Evolutionary conservation across 331 rosid species (phyloP).

Genomic region (Quercus tomentella): DNA sequence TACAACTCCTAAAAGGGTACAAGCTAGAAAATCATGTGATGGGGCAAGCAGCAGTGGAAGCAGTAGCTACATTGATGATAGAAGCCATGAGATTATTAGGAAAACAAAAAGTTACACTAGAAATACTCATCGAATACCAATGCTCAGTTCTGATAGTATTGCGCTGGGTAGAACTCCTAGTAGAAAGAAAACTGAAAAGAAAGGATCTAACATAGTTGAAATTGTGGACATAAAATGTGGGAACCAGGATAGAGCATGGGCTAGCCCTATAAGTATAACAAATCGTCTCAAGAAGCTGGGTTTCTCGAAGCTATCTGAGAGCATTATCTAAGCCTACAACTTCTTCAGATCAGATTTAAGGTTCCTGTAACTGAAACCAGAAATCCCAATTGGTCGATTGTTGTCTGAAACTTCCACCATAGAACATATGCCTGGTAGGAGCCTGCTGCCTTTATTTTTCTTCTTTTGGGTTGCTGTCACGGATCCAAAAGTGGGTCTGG

Average conservation of each 20-base stretch:
- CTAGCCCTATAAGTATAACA: slow-evolving; percentile 47
- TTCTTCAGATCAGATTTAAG: slow-evolving; percentile 52
- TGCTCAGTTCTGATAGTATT: slow-evolving; percentile 53
- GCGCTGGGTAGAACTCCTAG: slow-evolving; percentile 38
- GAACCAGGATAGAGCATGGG: slow-evolving; percentile 69
- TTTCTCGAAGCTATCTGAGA: slow-evolving; percentile 82
- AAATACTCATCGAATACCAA: slow-evolving; percentile 59
- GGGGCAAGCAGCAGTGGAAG: slow-evolving; percentile 56
- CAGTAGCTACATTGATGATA: slow-evolving; percentile 26
- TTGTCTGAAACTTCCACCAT: slow-evolving; percentile 55
- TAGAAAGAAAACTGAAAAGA: slow-evolving; percentile 62
- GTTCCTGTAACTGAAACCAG: slow-evolving; percentile 53
- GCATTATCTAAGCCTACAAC: slow-evolving; percentile 53
- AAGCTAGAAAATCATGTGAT: slow-evolving; percentile 49
- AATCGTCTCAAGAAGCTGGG: slow-evolving; percentile 77
- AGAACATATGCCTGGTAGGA: slow-evolving; percentile 63
- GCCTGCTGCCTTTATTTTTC: slow-evolving; percentile 50
- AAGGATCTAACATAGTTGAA: slow-evolving; percentile 60
- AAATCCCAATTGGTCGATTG: slow-evolving; percentile 39
- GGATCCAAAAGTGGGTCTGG: slow-evolving; percentile 35
- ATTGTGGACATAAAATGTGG: slow-evolving; percentile 85
- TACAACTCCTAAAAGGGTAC: slow-evolving; percentile 42
- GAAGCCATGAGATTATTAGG: slow-evolving; percentile 34
- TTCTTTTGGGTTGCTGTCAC: slow-evolving; percentile 37
- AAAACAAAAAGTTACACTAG: slow-evolving; percentile 43